Evolutionary conservation across 2,329 filamentous ascomycete genomes (phyloP), one percentile per base, ranked within the genome.

Genomic region (Paraphaeosphaeria minitans): DNA sequence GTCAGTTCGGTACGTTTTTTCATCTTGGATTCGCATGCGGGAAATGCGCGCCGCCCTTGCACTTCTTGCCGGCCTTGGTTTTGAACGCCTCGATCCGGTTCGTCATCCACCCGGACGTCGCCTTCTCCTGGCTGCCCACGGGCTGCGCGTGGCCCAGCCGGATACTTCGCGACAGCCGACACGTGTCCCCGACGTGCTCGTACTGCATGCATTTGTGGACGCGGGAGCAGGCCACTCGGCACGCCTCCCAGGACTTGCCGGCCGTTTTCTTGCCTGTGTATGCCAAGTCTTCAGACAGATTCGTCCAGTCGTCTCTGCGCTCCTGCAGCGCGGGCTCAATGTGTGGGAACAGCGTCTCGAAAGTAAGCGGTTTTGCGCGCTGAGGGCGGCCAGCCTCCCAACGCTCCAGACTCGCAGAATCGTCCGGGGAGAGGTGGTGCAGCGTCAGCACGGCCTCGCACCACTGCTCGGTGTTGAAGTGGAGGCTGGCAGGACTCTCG

Each of bases 361-460:
- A 77, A 21, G 67, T 73, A 3, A 77, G 64, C 8, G 74, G 67
- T 14, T 61, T 64, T 12, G 63, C 63, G 3, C 68, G 69, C 24
- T 67, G 60, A 10, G 59, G 56, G 37, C 70, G 66, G 8, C 59
- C 54, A 16, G 60, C 53, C 49, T 75, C 71, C 72, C 73, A 77
- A 14, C 61, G 67, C 2, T 59, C 53, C 31, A 76, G 57, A 13
- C 50, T 55, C 4, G 66, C 69, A 43, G 72, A 71, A 49, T 77
- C 74, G n/a, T 66, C 59, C 7, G 68, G 65, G 2, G 61, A 46
- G 21, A 77, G 60, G 46, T 75, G 74, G 52, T 78, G 77, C 65
- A 77, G 70, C 1, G 75, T 79, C 10, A 81, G 59, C 22, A 79
- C 71, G 19, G 78, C 77, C 31, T 75, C 68, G 61, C 80, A 82